Base-by-base conservation (phyloP, 352 stramenopile genomes). In the Globisporangium paddicum region DNA sequence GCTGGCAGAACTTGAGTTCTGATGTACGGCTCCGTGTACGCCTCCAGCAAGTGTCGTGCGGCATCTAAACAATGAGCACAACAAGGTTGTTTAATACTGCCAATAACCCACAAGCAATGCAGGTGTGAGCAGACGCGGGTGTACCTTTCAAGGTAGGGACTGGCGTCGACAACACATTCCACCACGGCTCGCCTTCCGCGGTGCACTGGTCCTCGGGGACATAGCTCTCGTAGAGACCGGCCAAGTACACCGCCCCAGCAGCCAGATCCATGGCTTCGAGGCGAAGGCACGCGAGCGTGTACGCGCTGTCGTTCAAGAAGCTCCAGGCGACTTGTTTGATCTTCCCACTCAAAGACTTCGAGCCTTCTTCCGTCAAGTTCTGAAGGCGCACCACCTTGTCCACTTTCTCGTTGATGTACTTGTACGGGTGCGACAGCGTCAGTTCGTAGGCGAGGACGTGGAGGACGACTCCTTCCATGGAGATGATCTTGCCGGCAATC, bases 261-360 rank as follows among this genome's bases (percentile, higher is more conserved):
- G 86, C 87, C 18, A 95, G 62, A 30, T 93, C 74, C 30, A 72
- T 53, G 18, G 87, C 73, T 34, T 91, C 78, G 1, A 87, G 69
- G 23, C 83, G 79, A 55, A 96, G 73, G 67, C 87, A 96, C 57
- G 89, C 77, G 49, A 80, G 64, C 19, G 87, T 96, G 67, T 92
- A 93, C 32, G 86, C 82, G 58, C 82, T 91, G 63, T 96, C 87
- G 62, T 96, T 96, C 35, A 96, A 63, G 56, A 96, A 95, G 47
- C 79, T 95, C 87, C 87, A 96, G 0, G 86, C 79, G 28, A 90
- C 83, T 68, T 93, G 83, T 50, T 92, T 89, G 48, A 96, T 83
- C 64, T 94, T 91, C 26, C 72, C 79, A 58, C 73, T 86, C 55
- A 87, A 68, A 34, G 71, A 63, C 63, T 87, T 90, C 9, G 69